Evolutionary conservation across 2,329 filamentous ascomycete species (phyloP).

Genomic region (Tolypocladium guangdongense): DNA sequence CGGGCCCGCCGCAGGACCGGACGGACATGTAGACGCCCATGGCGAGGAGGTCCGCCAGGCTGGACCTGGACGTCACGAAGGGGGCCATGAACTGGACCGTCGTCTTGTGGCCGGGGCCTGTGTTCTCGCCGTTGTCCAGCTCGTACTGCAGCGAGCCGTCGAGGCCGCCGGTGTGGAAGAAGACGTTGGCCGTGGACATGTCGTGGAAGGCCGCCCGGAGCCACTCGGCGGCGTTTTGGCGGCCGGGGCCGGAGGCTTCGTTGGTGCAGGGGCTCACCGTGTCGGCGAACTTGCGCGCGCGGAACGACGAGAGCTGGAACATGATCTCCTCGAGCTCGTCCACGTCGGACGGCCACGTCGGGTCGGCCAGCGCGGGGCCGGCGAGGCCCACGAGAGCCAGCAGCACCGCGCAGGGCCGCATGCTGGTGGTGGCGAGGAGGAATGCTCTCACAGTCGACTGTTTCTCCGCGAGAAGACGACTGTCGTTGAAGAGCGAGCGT

Average conservation of each 20-base stretch:
- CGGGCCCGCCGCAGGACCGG: conserved; percentile 46
- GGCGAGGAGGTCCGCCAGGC: conserved; percentile 47
- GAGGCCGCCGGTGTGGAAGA: conserved; percentile 38
- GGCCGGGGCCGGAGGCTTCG: conserved; percentile 40
- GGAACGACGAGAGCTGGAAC: conserved; percentile 45
- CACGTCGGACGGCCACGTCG: conserved; percentile 48
- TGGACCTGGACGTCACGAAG: conserved; percentile 38
- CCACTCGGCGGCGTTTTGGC: conserved; percentile 51
- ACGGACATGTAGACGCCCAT: conserved; percentile 47
- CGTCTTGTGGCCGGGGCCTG: conserved; percentile 41
- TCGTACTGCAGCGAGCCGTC: conserved; percentile 53
- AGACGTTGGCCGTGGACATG: conserved; percentile 43
- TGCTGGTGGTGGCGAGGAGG: conserved; percentile 1
- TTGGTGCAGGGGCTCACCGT: conserved; percentile 46
- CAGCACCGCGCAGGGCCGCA: conserved; percentile 13
- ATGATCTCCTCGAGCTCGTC: conserved; percentile 56
- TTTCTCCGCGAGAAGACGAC: not conserved
- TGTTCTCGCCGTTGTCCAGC: conserved; percentile 42
- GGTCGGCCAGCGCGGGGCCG: conserved; percentile 28
- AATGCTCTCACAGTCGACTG: not conserved
- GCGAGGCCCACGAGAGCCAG: conserved; percentile 26
- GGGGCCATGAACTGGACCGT: conserved; percentile 43
- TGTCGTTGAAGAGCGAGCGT: not conserved
- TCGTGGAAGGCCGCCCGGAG: conserved; percentile 51
- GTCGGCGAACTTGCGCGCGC: conserved; percentile 42